Evolutionary conservation across 331 rosid genomes (phyloP).

Genomic region (Cydonia oblonga): DNA sequence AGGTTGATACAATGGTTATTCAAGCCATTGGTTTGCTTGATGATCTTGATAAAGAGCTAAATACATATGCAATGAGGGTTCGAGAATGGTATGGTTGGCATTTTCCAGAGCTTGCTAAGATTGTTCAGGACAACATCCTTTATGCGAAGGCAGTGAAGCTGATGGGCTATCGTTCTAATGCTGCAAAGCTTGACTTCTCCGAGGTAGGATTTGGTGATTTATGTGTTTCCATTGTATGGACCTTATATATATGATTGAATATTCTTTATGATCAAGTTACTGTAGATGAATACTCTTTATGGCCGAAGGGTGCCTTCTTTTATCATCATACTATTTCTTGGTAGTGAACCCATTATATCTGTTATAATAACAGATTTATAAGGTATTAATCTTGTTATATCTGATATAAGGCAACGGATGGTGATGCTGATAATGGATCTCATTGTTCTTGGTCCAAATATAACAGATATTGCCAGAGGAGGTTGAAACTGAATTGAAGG

Average conservation of each 20-base stretch:
- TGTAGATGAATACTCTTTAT: background rate
- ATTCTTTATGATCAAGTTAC: background rate
- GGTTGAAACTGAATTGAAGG: conserved; percentile 70
- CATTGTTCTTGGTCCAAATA: background rate
- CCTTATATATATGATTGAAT: background rate
- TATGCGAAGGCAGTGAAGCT: conserved; percentile 80
- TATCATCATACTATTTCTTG: background rate
- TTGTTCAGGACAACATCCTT: conserved; percentile 65
- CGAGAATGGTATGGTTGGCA: conserved; percentile 99
- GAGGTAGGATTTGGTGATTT: conserved; percentile 38
- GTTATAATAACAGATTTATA: background rate
- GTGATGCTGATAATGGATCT: background rate
- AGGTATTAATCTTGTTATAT: background rate
- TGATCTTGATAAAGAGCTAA: conserved; percentile 91
- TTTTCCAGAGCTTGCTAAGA: conserved; percentile 94
- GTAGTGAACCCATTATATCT: background rate
- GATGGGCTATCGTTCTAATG: conserved; percentile 80
- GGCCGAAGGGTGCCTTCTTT: background rate
- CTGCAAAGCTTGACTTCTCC: conserved; percentile 78
- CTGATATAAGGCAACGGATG: background rate
- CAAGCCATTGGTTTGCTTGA: conserved; percentile 98
- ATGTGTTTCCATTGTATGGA: background rate
- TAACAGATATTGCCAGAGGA: conserved; percentile 68
- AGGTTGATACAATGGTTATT: conserved; percentile 97
- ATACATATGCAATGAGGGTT: conserved; percentile 97